Conservation (phyloP, 2,329 filamentous ascomycete species). For the Botryotinia narcissicola region DNA sequence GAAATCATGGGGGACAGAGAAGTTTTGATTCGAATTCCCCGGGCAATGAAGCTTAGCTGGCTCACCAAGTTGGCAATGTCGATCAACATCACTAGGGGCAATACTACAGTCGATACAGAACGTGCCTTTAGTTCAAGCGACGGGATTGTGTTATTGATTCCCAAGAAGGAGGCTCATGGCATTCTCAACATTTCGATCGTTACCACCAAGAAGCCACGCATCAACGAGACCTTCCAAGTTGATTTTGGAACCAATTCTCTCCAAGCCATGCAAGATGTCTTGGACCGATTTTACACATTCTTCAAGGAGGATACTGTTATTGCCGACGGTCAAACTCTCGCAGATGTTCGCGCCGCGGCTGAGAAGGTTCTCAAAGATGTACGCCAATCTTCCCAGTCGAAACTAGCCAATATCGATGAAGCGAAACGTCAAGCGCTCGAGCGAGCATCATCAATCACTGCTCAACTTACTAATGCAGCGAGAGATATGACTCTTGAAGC, state of each 20-base stretch:
- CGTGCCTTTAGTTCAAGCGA: conserved; percentile 38
- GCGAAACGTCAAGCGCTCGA: conserved; percentile 29
- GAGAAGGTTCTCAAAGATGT: conserved; percentile 31
- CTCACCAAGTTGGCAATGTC: conserved; percentile 55
- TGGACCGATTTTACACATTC: conserved; percentile 32
- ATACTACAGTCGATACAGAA: conserved; percentile 48
- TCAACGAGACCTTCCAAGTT: conserved; percentile 59
- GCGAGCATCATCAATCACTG: conserved; percentile 26
- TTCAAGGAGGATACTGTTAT: conserved; percentile 27
- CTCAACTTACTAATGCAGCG: conserved; percentile 28
- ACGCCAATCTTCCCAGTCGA: conserved; percentile 26
- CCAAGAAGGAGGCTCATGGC: conserved; percentile 55
- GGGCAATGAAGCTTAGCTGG: conserved; percentile 52
- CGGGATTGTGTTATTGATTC: conserved; percentile 45
- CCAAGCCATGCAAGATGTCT: conserved; percentile 31
- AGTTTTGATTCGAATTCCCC: conserved; percentile 54
- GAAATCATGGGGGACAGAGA: conserved; percentile 48
- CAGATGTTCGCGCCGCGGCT: conserved; percentile 25
- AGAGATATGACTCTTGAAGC: conserved; percentile 33
- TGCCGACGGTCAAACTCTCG: conserved; percentile 25
- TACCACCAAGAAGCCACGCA: conserved; percentile 57
- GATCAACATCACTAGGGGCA: conserved; percentile 53
- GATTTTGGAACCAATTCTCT: conserved; percentile 49
- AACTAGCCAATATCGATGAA: conserved; percentile 28
- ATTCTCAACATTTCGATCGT: conserved; percentile 56